Conservation (phyloP, 2,329 filamentous ascomycete species). For the Fusarium sp. region DNA sequence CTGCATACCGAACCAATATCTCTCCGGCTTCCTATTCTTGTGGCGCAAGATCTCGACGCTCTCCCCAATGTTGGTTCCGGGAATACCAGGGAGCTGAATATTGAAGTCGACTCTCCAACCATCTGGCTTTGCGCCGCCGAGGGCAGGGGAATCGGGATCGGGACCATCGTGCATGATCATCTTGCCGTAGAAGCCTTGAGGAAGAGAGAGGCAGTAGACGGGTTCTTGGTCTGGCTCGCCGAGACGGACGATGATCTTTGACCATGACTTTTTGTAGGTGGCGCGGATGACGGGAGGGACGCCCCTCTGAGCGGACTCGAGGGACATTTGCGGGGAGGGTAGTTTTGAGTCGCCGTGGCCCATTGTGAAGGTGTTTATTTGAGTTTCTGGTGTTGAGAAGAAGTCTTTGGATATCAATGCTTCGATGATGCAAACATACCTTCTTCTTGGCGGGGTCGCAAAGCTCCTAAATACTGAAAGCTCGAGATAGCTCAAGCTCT, state of each 20-base stretch:
- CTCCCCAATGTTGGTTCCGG: background rate
- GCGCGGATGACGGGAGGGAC: slow-evolving; percentile 8
- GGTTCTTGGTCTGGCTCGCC: slow-evolving; percentile 10
- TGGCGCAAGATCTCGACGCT: slow-evolving; percentile 8
- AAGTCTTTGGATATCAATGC: background rate
- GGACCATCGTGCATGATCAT: slow-evolving; percentile 18
- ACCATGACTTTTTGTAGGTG: slow-evolving; percentile 16
- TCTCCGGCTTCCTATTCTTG: background rate
- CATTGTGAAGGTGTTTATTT: background rate
- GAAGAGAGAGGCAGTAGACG: background rate
- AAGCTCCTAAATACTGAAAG: background rate
- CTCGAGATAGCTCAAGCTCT: background rate
- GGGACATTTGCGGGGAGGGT: background rate
- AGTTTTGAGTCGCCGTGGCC: slow-evolving; percentile 10
- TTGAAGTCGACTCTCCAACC: slow-evolving; percentile 3
- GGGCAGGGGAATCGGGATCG: background rate
- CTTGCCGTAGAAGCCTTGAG: slow-evolving; percentile 7
- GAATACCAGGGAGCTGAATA: slow-evolving; percentile 13
- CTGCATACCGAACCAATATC: slow-evolving; percentile 22
- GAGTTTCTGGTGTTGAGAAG: background rate
- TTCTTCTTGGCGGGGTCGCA: background rate
- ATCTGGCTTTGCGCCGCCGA: background rate
- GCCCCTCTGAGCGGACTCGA: background rate
- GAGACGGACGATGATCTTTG: slow-evolving; percentile 15
- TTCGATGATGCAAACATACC: background rate